Percentiles rank a stretch among this genome's conserved stretches.
Evolutionary conservation across 495 filamentous ascomycete species (phyloP).

Genomic region (Tuber microsphaerosporum): DNA sequence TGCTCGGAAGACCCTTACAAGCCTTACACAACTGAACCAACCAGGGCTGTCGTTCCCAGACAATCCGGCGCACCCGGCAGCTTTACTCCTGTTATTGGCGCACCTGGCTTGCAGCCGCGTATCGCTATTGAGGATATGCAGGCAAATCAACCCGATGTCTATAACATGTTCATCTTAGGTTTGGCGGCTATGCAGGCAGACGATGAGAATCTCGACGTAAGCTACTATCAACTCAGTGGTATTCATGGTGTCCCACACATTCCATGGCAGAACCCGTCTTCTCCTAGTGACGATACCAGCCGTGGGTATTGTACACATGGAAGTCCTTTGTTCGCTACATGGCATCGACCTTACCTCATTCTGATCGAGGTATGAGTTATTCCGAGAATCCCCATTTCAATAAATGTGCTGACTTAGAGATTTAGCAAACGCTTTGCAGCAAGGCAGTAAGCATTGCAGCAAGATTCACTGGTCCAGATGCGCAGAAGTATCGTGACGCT

Average conservation of each 20-base stretch:
- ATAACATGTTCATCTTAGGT: slow-evolving; percentile 43
- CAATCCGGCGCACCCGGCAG: neutral
- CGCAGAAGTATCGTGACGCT: slow-evolving; percentile 30
- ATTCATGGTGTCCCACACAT: slow-evolving; percentile 43
- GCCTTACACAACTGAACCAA: neutral
- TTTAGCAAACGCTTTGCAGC: slow-evolving; percentile 25
- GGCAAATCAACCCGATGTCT: slow-evolving; percentile 29
- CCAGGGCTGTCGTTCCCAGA: neutral
- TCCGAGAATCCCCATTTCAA: neutral
- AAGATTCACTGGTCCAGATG: slow-evolving; percentile 29
- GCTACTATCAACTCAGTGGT: slow-evolving; percentile 44
- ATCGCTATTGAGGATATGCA: slow-evolving; percentile 26
- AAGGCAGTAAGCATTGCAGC: slow-evolving; percentile 26
- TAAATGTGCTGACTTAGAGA: neutral
- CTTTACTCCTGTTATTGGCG: slow-evolving; percentile 25
- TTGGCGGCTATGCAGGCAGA: slow-evolving; percentile 35
- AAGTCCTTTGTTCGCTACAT: slow-evolving; percentile 60
- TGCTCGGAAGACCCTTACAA: neutral
- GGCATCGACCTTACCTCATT: slow-evolving; percentile 65
- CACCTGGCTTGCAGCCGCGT: slow-evolving; percentile 24
- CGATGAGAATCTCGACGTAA: slow-evolving; percentile 26
- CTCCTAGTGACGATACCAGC: slow-evolving; percentile 7
- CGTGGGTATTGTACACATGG: slow-evolving; percentile 61
- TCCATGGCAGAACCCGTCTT: slow-evolving; percentile 39
- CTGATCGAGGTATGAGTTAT: slow-evolving; percentile 54